A percentile compares a stretch with the other conserved stretches of the same genome.
phyloP scores from a whole-genome alignment of 371 early-diverging fungal genomes.

The Sporodiniella umbellata region DNA sequence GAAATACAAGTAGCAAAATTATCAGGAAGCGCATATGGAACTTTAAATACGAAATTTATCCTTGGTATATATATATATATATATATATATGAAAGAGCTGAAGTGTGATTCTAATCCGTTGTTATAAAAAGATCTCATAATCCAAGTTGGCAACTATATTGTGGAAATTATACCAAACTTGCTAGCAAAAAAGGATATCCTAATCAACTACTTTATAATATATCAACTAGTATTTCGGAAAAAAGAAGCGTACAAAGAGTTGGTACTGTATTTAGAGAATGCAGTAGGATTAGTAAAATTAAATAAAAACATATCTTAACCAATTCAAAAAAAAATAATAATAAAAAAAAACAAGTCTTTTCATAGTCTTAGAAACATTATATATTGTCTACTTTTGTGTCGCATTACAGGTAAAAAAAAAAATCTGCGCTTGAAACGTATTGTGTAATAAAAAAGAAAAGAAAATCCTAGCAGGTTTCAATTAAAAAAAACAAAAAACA shows the following conservation, averaged over 20 bases:
- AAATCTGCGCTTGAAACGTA: no score
- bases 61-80: background rate
- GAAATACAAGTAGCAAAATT: slow-evolving; percentile 1
- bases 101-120: background rate
- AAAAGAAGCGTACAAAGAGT: background rate
- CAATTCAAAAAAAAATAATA: background rate
- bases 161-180: background rate
- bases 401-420: no score
- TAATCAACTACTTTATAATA: background rate
- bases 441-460: no score
- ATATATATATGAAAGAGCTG: background rate
- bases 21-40: background rate
- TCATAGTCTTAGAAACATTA: no score
- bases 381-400: no score
- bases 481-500: no score
- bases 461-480: no score
- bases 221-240: background rate
- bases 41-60: slow-evolving; percentile 5
- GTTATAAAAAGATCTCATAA: slow-evolving; percentile 1
- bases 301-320: background rate
- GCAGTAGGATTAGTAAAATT: background rate
- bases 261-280: background rate
- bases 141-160: background rate
- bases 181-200: background rate
- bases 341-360: background rate